Conservation (phyloP, 2,329 filamentous ascomycete genomes). For the Fusarium pseudonygamai region DNA sequence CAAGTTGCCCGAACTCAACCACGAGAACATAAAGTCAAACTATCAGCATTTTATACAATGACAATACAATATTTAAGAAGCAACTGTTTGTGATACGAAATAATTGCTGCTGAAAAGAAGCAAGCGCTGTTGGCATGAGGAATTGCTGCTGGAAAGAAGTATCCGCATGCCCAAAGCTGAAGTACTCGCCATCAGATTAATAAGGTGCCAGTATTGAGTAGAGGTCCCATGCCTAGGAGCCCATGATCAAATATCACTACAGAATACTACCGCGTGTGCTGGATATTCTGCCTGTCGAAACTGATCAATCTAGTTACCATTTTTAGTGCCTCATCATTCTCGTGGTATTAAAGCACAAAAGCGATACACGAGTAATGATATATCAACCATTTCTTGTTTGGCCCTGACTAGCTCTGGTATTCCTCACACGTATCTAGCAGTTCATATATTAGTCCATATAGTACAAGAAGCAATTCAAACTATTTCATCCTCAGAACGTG, state of each 20-base stretch:
- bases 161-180: neutral
- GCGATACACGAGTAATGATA: neutral
- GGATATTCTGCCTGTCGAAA: too few species aligned
- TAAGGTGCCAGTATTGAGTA: neutral
- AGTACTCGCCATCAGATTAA: neutral
- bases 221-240: neutral
- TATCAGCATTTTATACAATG: too few species aligned
- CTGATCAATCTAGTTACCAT: neutral
- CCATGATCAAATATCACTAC: neutral
- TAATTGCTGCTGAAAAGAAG: too few species aligned
- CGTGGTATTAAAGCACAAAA: neutral
- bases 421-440: neutral
- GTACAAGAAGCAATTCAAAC: neutral
- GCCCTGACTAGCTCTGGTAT: neutral
- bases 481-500: too few species aligned
- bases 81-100: neutral
- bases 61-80: rapidly evolving
- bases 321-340: too few species aligned
- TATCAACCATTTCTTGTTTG: neutral
- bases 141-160: too few species aligned
- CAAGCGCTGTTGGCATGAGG: too few species aligned
- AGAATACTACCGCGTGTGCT: neutral
- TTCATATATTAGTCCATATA: neutral
- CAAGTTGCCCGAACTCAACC: neutral
- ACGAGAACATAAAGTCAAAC: neutral